Evolutionary conservation across 805 yeast species (phyloP).

Genomic region (Kregervanrija delftensis): DNA sequence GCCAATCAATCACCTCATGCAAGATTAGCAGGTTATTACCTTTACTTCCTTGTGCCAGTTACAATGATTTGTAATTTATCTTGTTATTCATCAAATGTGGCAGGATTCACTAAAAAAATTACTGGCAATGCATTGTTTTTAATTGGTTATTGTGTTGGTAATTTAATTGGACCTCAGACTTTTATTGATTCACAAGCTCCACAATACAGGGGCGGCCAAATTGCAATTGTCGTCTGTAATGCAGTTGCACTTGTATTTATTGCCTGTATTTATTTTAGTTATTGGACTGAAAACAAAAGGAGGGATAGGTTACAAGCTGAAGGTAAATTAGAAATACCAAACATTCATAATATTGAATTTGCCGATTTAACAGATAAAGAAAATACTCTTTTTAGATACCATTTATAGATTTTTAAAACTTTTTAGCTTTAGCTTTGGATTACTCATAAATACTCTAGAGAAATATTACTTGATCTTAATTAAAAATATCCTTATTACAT

Average conservation of each 20-base stretch:
- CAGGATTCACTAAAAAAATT: slow-evolving; percentile 69
- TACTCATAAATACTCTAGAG: too few species aligned
- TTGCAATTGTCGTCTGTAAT: slow-evolving; percentile 30
- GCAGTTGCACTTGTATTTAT: slow-evolving; percentile 15
- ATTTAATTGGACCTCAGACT: slow-evolving; percentile 65
- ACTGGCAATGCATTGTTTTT: slow-evolving; percentile 49
- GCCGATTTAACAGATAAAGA: slow-evolving; percentile 38
- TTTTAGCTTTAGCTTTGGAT: too few species aligned
- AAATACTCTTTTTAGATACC: slow-evolving; percentile 45
- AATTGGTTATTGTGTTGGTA: slow-evolving; percentile 59
- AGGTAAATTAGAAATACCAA: slow-evolving; percentile 14
- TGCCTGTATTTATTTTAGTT: slow-evolving; percentile 6
- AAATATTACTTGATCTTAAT: too few species aligned
- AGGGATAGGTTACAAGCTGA: slow-evolving; percentile 1
- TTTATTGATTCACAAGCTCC: slow-evolving; percentile 54
- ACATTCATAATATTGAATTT: slow-evolving; percentile 14
- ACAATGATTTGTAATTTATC: slow-evolving; percentile 27
- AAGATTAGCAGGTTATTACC: slow-evolving; percentile 18
- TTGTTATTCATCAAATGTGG: slow-evolving; percentile 40
- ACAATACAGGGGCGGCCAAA: slow-evolving; percentile 44
- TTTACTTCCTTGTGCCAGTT: slow-evolving; percentile 21
- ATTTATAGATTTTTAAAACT: slow-evolving; percentile 5
- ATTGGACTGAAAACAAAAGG: slow-evolving; percentile 1
- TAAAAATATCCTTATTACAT: slow-evolving; percentile 1
- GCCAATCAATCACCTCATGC: slow-evolving; percentile 4